A percentile compares a stretch with the other conserved stretches of the same genome.
phyloP scores from a whole-genome alignment of 805 yeast species.

The Schwanniomyces polymorphus region DNA sequence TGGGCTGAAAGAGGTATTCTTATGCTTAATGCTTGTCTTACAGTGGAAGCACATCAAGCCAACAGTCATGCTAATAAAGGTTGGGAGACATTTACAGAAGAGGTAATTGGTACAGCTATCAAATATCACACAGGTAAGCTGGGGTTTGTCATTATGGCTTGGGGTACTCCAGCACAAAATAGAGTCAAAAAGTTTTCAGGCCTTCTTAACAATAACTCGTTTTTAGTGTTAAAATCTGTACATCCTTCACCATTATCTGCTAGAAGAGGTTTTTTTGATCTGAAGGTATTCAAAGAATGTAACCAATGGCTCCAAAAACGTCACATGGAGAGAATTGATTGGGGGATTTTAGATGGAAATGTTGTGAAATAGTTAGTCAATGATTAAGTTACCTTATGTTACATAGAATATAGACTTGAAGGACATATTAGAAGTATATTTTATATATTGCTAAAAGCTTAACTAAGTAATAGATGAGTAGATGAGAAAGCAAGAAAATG shows the following conservation, averaged over 20 bases:
- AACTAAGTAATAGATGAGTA: no score
- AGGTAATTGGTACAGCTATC: constrained; percentile 57
- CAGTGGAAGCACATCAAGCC: constrained; percentile 91
- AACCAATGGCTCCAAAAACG: constrained; percentile 72
- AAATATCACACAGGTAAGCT: constrained; percentile 28
- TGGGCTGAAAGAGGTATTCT: constrained; percentile 93
- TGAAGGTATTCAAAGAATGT: constrained; percentile 69
- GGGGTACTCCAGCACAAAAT: constrained; percentile 78
- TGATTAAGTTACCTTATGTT: no score
- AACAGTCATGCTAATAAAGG: constrained; percentile 89
- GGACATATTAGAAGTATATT: no score
- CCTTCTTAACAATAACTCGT: constrained; percentile 27
- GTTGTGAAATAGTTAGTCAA: constrained; percentile 11
- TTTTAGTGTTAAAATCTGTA: constrained; percentile 65
- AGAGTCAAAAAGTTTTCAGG: constrained; percentile 43
- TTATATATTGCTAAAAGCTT: no score
- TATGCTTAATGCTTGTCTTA: constrained; percentile 81
- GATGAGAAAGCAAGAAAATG: no score
- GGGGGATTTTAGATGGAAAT: constrained; percentile 48
- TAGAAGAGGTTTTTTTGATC: constrained; percentile 74
- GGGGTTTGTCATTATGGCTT: constrained; percentile 76
- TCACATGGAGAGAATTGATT: constrained; percentile 55
- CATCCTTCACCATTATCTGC: constrained; percentile 98
- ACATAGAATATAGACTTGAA: no score
- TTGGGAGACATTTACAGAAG: constrained; percentile 88